These are phyloP conservation scores for Raffaelea ambrosiae DNA, from an alignment of 2,329 filamentous ascomycete species.

Conservation along the genomic window DNA sequence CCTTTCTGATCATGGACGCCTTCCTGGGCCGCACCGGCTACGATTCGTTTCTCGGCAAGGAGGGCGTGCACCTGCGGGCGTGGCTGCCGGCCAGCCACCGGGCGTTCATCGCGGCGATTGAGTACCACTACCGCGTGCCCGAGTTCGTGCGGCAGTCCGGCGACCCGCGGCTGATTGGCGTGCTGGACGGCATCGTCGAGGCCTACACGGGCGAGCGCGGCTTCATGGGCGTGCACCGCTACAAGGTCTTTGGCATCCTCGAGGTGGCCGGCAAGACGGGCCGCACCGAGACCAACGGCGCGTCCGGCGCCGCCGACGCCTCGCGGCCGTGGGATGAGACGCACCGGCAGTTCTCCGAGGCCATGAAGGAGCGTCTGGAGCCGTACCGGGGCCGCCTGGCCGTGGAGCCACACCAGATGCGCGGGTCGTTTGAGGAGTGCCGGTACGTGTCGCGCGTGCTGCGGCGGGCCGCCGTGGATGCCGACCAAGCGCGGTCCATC, in stretches of 20 bases:
- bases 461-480: slow-evolving; percentile 35
- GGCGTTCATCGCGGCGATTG: slow-evolving; percentile 46
- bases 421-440: slow-evolving; percentile 46
- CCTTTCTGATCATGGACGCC: slow-evolving; percentile 45
- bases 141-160: slow-evolving; percentile 43
- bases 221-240: slow-evolving; percentile 48
- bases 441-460: slow-evolving; percentile 39
- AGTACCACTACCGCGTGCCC: slow-evolving; percentile 44
- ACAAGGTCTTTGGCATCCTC: slow-evolving; percentile 48
- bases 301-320: slow-evolving; percentile 34
- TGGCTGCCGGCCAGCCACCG: slow-evolving; percentile 46
- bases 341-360: slow-evolving; percentile 40
- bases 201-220: slow-evolving; percentile 46
- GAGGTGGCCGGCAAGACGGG: slow-evolving; percentile 46
- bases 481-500: slow-evolving; percentile 35
- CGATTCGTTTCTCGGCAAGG: slow-evolving; percentile 41
- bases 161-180: slow-evolving; percentile 41
- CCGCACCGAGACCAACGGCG: slow-evolving; percentile 42
- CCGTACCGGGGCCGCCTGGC: slow-evolving; percentile 36
- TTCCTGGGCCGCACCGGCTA: slow-evolving; percentile 44
- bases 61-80: slow-evolving; percentile 42
- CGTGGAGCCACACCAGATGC: slow-evolving; percentile 43
- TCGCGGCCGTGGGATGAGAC: slow-evolving; percentile 41
- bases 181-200: slow-evolving; percentile 45
- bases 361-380: slow-evolving; percentile 45